These are phyloP conservation scores for Ceratocystis huliohia DNA, from an alignment of 2,329 filamentous ascomycete species.

Conservation along the genomic window DNA sequence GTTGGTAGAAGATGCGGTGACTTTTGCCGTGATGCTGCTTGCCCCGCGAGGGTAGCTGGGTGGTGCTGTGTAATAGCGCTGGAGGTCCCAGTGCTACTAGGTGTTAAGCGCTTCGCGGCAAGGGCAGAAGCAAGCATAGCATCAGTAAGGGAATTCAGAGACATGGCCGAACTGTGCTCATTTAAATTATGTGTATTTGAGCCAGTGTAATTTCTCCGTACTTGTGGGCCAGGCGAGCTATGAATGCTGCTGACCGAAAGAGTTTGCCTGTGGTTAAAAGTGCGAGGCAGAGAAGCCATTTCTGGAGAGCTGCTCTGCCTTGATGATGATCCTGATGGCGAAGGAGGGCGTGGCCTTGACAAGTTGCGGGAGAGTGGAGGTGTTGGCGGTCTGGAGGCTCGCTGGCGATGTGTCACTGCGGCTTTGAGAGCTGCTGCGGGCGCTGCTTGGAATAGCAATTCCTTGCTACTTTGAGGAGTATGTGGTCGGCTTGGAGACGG, in stretches of 20 bases:
- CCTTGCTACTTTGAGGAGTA: slow-evolving; percentile 3
- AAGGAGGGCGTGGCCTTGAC: not conserved
- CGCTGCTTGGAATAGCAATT: slow-evolving; percentile 1
- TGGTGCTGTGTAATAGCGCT: slow-evolving; percentile 24
- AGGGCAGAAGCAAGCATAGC: slow-evolving; percentile 66
- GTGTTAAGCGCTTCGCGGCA: slow-evolving; percentile 47
- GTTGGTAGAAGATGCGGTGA: slow-evolving; percentile 28
- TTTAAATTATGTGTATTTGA: not conserved
- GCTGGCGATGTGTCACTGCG: slow-evolving; percentile 6
- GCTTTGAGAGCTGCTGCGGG: not conserved
- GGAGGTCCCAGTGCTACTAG: slow-evolving; percentile 30
- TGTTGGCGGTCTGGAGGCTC: slow-evolving; percentile 20
- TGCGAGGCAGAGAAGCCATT: slow-evolving; percentile 25
- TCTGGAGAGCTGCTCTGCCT: slow-evolving; percentile 20
- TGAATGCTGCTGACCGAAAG: slow-evolving; percentile 14
- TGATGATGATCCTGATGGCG: slow-evolving; percentile 30
- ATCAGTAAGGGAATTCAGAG: slow-evolving; percentile 53
- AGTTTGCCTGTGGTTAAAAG: slow-evolving; percentile 25
- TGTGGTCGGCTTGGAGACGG: slow-evolving; percentile 16
- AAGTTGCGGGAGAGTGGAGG: slow-evolving; percentile 19
- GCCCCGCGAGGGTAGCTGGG: slow-evolving; percentile 27
- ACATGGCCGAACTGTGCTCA: slow-evolving; percentile 28
- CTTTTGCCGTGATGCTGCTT: not conserved
- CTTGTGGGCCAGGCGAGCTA: slow-evolving; percentile 16
- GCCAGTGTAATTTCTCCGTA: slow-evolving; percentile 18